Conservation (phyloP, 2,329 filamentous ascomycete species). For the Fusarium poae region DNA sequence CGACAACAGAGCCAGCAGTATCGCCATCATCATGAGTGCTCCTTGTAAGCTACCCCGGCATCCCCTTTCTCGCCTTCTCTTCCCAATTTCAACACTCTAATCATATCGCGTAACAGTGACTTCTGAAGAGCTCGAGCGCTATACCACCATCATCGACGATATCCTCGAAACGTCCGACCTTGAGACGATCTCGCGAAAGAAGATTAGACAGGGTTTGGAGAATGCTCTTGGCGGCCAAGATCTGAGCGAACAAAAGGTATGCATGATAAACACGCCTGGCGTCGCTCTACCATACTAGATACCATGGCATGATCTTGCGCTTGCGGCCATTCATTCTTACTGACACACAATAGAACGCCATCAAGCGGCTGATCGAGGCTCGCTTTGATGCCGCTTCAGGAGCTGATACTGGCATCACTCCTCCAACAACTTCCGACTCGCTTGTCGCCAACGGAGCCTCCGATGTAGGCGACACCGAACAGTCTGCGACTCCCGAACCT, state of each 20-base stretch:
- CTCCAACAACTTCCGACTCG: slow-evolving; percentile 55
- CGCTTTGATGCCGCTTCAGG: slow-evolving; percentile 79
- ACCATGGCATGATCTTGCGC: neutral
- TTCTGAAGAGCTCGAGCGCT: slow-evolving; percentile 63
- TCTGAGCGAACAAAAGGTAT: slow-evolving; percentile 70
- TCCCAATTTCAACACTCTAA: neutral
- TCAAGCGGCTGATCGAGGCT: slow-evolving; percentile 78
- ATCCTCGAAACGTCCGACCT: slow-evolving; percentile 71
- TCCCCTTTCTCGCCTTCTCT: slow-evolving; percentile 25
- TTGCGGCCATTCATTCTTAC: neutral
- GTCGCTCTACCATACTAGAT: neutral
- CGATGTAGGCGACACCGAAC: slow-evolving; percentile 61
- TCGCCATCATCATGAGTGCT: slow-evolving; percentile 43
- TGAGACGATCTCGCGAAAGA: slow-evolving; percentile 73
- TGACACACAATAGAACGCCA: slow-evolving; percentile 62
- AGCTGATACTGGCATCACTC: slow-evolving; percentile 60
- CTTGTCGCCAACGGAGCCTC: slow-evolving; percentile 53
- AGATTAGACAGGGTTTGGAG: slow-evolving; percentile 70
- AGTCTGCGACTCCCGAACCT: slow-evolving; percentile 61
- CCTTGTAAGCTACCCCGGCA: slow-evolving; percentile 42
- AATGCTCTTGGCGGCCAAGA: slow-evolving; percentile 68
- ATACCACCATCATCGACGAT: slow-evolving; percentile 70
- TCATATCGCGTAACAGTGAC: slow-evolving; percentile 58
- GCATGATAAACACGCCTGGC: neutral
- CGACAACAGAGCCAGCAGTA: slow-evolving; percentile 11